Evolutionary conservation across 108 stramenopile genomes (phyloP).

Genomic region (Nitzschia palea): DNA sequence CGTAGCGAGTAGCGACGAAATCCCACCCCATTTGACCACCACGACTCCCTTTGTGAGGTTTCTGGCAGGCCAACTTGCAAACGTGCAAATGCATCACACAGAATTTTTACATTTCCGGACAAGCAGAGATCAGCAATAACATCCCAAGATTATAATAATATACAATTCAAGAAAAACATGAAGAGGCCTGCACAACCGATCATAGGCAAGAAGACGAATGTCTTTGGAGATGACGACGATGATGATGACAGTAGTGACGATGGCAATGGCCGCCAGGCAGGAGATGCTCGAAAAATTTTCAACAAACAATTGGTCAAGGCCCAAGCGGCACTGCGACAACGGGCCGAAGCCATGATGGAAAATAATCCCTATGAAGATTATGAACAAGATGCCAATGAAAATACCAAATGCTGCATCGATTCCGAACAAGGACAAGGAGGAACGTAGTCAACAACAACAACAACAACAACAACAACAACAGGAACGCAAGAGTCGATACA

Average conservation of each 20-base stretch:
- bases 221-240: slow-evolving; percentile 26
- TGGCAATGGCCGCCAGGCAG: not conserved
- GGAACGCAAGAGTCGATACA: slow-evolving; percentile 55
- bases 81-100: no score
- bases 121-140: no score
- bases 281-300: slow-evolving; percentile 30
- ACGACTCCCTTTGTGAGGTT: no score
- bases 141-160: no score
- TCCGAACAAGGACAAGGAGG: not conserved
- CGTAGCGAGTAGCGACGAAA: no score
- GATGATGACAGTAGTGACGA: slow-evolving; percentile 36
- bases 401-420: slow-evolving; percentile 61
- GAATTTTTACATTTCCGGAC: no score
- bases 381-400: slow-evolving; percentile 68
- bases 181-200: no score
- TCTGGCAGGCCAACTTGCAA: no score
- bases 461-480: slow-evolving; percentile 3
- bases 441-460: not conserved
- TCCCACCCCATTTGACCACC: no score
- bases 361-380: slow-evolving; percentile 11
- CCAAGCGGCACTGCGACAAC: slow-evolving; percentile 66
- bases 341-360: slow-evolving; percentile 52
- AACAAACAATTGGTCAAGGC: slow-evolving; percentile 66
- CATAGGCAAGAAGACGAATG: no score
- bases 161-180: no score